Conservation (phyloP, 805 yeast genomes). For the Teunomyces panamensis region DNA sequence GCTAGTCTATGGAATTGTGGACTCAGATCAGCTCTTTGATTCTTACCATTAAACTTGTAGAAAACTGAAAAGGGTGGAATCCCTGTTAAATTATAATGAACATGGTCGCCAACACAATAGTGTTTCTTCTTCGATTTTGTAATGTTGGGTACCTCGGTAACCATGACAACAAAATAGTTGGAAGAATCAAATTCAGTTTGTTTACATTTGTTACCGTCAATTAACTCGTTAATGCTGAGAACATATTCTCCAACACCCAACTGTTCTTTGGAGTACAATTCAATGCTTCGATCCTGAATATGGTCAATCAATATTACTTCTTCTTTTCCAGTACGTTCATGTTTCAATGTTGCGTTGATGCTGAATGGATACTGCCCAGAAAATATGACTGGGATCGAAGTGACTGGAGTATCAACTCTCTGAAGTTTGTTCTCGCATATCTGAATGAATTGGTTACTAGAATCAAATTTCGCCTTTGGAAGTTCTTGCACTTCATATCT, state of each 20-base stretch:
- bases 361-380: slow-evolving; percentile 62
- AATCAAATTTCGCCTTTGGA: slow-evolving; percentile 58
- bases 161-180: slow-evolving; percentile 50
- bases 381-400: slow-evolving; percentile 50
- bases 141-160: slow-evolving; percentile 77
- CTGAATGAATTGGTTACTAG: slow-evolving; percentile 44
- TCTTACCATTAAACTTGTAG: slow-evolving; percentile 67
- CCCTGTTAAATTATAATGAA: slow-evolving; percentile 74
- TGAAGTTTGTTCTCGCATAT: slow-evolving; percentile 38
- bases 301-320: slow-evolving; percentile 45
- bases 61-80: slow-evolving; percentile 73
- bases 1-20: slow-evolving; percentile 63
- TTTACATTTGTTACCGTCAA: slow-evolving; percentile 70
- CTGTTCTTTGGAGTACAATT: slow-evolving; percentile 36
- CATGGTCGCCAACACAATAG: slow-evolving; percentile 91
- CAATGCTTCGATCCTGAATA: slow-evolving; percentile 27
- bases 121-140: slow-evolving; percentile 33
- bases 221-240: slow-evolving; percentile 54
- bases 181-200: slow-evolving; percentile 37
- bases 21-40: slow-evolving; percentile 54
- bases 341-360: slow-evolving; percentile 55
- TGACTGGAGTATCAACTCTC: slow-evolving; percentile 20
- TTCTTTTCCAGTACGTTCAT: slow-evolving; percentile 55
- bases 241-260: slow-evolving; percentile 70
- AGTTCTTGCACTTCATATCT: slow-evolving; percentile 49